These are phyloP conservation scores for Trichoderma parareesei DNA, from an alignment of 495 filamentous ascomycete genomes.

Conservation along the genomic window DNA sequence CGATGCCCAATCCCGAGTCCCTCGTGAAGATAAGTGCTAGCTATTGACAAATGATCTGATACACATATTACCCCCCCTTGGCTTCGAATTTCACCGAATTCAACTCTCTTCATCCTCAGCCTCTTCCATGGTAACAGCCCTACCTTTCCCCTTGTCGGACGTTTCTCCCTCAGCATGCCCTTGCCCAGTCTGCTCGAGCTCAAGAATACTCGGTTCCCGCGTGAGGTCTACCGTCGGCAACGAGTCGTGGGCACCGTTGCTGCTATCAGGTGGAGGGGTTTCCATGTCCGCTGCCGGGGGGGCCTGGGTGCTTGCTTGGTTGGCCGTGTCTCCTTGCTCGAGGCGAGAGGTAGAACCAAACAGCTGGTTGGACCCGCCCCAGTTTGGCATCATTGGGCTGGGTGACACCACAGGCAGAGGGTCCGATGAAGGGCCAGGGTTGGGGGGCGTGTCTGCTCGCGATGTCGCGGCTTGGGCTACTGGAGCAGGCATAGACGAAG, in stretches of 20 bases:
- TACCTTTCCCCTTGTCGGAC: conserved; percentile 26
- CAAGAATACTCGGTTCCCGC: not conserved
- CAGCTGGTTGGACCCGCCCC: conserved; percentile 33
- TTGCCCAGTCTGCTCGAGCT: conserved; percentile 11
- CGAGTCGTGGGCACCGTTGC: conserved; percentile 12
- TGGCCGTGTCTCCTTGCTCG: conserved; percentile 15
- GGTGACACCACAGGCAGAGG: conserved; percentile 28
- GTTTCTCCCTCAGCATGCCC: conserved; percentile 13
- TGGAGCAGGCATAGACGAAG: not conserved
- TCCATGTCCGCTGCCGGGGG: conserved; percentile 14
- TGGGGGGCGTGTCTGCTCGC: not conserved
- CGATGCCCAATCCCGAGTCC: not conserved
- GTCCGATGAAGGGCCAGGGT: conserved; percentile 12
- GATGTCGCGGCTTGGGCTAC: not conserved
- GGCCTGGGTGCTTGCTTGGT: conserved; percentile 11
- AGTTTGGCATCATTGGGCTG: conserved; percentile 34
- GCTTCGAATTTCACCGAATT: conserved; percentile 25
- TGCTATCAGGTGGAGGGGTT: not conserved
- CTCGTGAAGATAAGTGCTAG: not conserved
- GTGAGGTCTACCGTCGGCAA: conserved; percentile 14
- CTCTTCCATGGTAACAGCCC: conserved; percentile 34
- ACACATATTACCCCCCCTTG: not conserved
- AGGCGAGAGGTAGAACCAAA: conserved; percentile 20
- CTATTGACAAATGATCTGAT: not conserved
- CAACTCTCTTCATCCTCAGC: conserved; percentile 24